Base-by-base conservation (phyloP, 345 rosid species). In the Heritiera littoralis region DNA sequence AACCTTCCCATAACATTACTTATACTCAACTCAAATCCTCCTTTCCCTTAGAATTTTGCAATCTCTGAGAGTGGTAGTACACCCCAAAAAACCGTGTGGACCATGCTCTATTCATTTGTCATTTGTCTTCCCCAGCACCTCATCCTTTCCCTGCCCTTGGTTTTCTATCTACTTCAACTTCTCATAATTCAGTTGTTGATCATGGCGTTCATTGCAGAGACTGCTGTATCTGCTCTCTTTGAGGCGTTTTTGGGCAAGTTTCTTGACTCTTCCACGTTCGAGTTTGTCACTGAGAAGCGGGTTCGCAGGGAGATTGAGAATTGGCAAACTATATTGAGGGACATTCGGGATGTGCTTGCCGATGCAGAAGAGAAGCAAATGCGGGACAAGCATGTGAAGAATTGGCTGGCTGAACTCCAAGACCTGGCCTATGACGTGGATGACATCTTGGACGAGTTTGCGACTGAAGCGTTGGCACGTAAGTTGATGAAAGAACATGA, bases 381-480 rank as follows among this genome's bases (percentile, higher is more conserved):
- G 58, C 61, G 9, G 20, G 59, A n/a, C 56, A 49, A 28, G 6
- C 1, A 52, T 4, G 58, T 65, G 38, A 61, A 58, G 63, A 1
- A 0, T n/a, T 80, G 86, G 81, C 7, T 80, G 48, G 14, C 17
- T 20, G 78, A 81, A 9, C 77, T 55, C 77, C 51, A 41, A 46
- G 77, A 80, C 46, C 35, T 77, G 41, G 28, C 63, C 4, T 83
- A 83, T 38, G 83, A 83, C 18, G 66, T 78, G 6, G 86, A 80
- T 18, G 86, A 83, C 70, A 45, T 83, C 18, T 30, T 83, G 38
- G 83, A 83, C 41, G 79, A 83, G 72, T 74, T 83, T 41, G 73
- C 81, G 9, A 51, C 56, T 5, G 28, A 12, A 23, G 28, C 28
- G 28, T 23, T 23, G 28, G 28, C 28, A 0, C 28, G 28, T 23